Evolutionary conservation across 495 filamentous ascomycete genomes (phyloP).

Genomic region (Immersiella caudata): DNA sequence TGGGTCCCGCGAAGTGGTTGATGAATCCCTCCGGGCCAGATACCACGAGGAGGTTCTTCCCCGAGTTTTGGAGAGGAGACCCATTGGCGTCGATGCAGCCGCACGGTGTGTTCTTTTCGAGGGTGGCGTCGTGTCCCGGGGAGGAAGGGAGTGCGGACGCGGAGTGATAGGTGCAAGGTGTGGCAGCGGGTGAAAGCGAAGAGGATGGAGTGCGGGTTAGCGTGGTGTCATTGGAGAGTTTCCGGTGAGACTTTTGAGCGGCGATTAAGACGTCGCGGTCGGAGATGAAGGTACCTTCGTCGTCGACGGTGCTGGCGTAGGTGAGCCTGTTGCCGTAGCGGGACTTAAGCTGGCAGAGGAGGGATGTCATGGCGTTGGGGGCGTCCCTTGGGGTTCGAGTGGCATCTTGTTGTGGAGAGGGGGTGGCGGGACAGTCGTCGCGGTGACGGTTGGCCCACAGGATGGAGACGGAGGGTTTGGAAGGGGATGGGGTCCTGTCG

Average conservation of each 20-base stretch:
- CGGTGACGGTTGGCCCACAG: conserved; percentile 49
- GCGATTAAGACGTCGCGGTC: conserved; percentile 10
- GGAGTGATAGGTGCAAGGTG: conserved; percentile 7
- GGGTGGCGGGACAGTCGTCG: conserved; percentile 34
- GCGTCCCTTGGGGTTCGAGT: neutral
- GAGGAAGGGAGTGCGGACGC: neutral
- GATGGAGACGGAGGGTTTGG: conserved; percentile 37
- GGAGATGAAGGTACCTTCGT: conserved; percentile 66
- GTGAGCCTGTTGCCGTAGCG: conserved; percentile 58
- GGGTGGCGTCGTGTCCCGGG: neutral
- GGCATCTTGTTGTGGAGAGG: neutral
- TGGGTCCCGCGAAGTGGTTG: conserved; percentile 73
- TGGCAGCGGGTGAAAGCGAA: neutral
- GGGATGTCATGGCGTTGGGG: conserved; percentile 51
- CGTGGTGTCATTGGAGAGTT: no score
- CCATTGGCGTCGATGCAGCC: conserved; percentile 9
- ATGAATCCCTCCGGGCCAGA: conserved; percentile 93
- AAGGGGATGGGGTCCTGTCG: conserved; percentile 49
- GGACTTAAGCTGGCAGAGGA: conserved; percentile 62
- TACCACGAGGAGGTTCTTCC: conserved; percentile 69
- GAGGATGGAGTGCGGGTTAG: neutral
- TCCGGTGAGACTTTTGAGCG: neutral
- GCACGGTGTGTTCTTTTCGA: neutral
- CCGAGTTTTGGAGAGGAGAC: conserved; percentile 1
- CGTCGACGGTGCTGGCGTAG: conserved; percentile 78